Conservation (phyloP, 2,329 filamentous ascomycete genomes). For the Paecilomyces niveus region DNA sequence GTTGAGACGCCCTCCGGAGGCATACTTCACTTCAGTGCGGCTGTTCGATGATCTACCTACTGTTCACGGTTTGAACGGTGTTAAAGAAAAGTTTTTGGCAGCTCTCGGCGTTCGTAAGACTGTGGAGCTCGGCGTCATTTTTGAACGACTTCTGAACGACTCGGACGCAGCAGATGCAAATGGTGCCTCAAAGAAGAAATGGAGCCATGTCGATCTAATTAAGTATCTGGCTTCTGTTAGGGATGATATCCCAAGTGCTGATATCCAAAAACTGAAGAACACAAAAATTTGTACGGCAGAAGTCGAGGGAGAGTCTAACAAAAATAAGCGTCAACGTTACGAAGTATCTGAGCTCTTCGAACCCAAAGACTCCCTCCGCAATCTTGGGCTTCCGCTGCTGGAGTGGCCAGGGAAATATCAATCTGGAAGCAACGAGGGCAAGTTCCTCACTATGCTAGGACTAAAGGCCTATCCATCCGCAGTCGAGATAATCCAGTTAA, state of each 20-base stretch:
- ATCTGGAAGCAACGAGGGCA: conserved; percentile 61
- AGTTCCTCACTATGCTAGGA: conserved; percentile 66
- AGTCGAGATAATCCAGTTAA: conserved; percentile 68
- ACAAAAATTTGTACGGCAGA: conserved; percentile 81
- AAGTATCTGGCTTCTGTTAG: conserved; percentile 88
- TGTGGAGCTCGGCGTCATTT: conserved; percentile 88
- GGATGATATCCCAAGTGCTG: conserved; percentile 76
- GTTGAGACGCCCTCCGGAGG: conserved; percentile 76
- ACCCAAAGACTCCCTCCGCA: conserved; percentile 62
- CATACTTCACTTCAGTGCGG: conserved; percentile 90
- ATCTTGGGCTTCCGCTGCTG: conserved; percentile 65
- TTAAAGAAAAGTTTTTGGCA: conserved; percentile 85
- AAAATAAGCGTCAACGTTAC: conserved; percentile 52
- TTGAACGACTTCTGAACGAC: conserved; percentile 69
- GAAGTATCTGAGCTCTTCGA: conserved; percentile 75
- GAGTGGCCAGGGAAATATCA: conserved; percentile 75
- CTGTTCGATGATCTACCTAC: conserved; percentile 89
- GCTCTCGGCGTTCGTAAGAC: conserved; percentile 90
- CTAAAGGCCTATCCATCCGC: conserved; percentile 65
- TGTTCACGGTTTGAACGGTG: conserved; percentile 64
- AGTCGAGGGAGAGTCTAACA: conserved; percentile 46
- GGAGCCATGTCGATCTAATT: conserved; percentile 92
- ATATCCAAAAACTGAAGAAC: conserved; percentile 69
- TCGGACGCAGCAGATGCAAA: conserved; percentile 40
- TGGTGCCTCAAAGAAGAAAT: conserved; percentile 49